Evolutionary conservation across 257 asterid species (phyloP).

Genomic region (Striga asiatica): DNA sequence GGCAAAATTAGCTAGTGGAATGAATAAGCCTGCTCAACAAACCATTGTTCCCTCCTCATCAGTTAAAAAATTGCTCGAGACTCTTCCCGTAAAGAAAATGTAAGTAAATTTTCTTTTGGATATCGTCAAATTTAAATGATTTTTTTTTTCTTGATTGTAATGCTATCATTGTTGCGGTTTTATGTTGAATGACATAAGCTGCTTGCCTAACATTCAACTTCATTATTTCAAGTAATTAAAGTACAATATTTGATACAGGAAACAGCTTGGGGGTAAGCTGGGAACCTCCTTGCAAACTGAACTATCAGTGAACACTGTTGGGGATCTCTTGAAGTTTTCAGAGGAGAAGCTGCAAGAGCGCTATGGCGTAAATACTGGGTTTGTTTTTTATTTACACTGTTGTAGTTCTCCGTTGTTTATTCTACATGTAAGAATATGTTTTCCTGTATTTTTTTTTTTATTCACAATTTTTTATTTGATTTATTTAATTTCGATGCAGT

Average conservation of each 20-base stretch:
- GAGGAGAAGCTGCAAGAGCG: conserved; percentile 77
- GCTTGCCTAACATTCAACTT: conserved; percentile 6
- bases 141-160: background rate
- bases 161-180: background rate
- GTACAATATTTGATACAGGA: conserved; percentile 42
- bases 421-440: background rate
- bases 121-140: background rate
- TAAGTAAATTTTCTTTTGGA: conserved; percentile 19
- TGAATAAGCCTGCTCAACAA: conserved; percentile 98
- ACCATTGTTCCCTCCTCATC: conserved; percentile 78
- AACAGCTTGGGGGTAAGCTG: conserved; percentile 97
- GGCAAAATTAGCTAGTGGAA: conserved; percentile 91
- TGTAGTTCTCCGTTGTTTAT: background rate
- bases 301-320: conserved; percentile 73
- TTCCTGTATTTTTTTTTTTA: no score
- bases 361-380: conserved; percentile 93
- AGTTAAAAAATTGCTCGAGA: conserved; percentile 52
- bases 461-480: conserved; percentile 1
- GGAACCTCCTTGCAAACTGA: conserved; percentile 77
- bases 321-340: conserved; percentile 77
- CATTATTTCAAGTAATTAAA: background rate
- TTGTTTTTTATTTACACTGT: conserved; percentile 21
- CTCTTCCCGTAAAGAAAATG: conserved; percentile 85
- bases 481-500: conserved; percentile 29
- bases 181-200: conserved; percentile 4